Base-by-base conservation (phyloP, 2,329 filamentous ascomycete genomes). In the Xylariomycetidae sp. region DNA sequence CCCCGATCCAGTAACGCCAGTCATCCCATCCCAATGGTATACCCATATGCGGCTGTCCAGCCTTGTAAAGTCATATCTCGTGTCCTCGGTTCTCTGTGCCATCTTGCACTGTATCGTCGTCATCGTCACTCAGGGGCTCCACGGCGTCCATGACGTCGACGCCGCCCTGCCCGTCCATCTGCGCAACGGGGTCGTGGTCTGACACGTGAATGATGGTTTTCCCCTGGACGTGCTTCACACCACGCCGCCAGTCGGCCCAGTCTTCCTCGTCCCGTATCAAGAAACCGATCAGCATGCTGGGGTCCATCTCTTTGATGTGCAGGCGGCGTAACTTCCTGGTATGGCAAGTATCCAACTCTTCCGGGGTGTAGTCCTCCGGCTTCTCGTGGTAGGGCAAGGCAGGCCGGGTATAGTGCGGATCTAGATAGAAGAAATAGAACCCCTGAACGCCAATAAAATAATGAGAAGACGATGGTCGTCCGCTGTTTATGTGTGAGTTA, bases 271-370 rank as follows among this genome's bases (percentile, higher is more conserved):
- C 77, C 25, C 72, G 75, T 41, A 98, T 88, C 22, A 98, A 64
- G 52, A 96, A 96, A 4, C 87, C 90, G 44, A 98, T 85, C 25
- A 98, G 65, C 92, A 98, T 98, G 53, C 88, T 95, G 0, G 92
- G 92, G 51, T 98, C 92, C 85, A 98, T 92, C 53, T 96, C 89
- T 38, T 79, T 79, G 30, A 98, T 73, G 47, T 92, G 82, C 19
- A 98, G 70, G 35, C 84, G 76, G 23, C 90, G 79, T 13, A 98
- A 64, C 29, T 90, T 80, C 31, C 85, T 76, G 1, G 89, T 96
- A 56, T 98, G 90, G 52, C 87, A 95, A 1, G 83, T 83, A 35
- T 82, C 75, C 12, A 95, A 57, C 38, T 96, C 88, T 47, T 85
- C 82, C 6, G 67, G 52, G 0, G 78, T 78, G 51, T 88, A 86